Conservation (phyloP, 805 yeast genomes). For the Barnettozyma salicaria region DNA sequence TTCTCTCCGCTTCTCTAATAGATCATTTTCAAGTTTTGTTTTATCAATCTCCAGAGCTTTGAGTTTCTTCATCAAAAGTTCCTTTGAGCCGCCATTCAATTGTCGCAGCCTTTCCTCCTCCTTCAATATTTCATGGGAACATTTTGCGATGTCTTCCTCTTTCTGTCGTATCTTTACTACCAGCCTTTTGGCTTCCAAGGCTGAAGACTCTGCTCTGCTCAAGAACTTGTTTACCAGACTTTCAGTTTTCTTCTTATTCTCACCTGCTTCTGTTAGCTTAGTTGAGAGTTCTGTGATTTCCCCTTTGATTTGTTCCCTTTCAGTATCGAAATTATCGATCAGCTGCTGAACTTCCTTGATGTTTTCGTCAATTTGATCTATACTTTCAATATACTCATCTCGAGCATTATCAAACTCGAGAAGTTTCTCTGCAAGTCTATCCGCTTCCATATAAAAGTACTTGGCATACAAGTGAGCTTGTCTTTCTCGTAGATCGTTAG, state of each 20-base stretch:
- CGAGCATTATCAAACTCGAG: conserved; percentile 13
- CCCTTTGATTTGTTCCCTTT: conserved; percentile 2
- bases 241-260: conserved; percentile 5
- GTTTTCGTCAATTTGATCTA: conserved; percentile 7
- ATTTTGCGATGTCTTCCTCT: conserved; percentile 18
- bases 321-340: conserved; percentile 4
- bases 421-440: conserved; percentile 9
- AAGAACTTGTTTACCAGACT: conserved; percentile 2
- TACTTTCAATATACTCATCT: conserved; percentile 9
- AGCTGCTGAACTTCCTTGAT: conserved; percentile 3
- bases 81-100: conserved; percentile 24
- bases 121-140: conserved; percentile 14
- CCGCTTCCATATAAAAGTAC: conserved; percentile 41
- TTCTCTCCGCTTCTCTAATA: conserved; percentile 1
- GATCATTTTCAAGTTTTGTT: conserved; percentile 1
- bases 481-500: conserved; percentile 35
- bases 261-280: conserved; percentile 21
- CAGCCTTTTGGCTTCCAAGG: conserved; percentile 17
- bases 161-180: conserved; percentile 13
- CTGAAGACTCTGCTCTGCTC: conserved; percentile 15
- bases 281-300: conserved; percentile 10
- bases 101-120: conserved; percentile 28
- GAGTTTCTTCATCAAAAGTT: conserved; percentile 13
- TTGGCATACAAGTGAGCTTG: conserved; percentile 41
- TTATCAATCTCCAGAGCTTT: background rate